Conservation (phyloP, 768 basidiomycete genomes). For the Sarcodon sp. region DNA sequence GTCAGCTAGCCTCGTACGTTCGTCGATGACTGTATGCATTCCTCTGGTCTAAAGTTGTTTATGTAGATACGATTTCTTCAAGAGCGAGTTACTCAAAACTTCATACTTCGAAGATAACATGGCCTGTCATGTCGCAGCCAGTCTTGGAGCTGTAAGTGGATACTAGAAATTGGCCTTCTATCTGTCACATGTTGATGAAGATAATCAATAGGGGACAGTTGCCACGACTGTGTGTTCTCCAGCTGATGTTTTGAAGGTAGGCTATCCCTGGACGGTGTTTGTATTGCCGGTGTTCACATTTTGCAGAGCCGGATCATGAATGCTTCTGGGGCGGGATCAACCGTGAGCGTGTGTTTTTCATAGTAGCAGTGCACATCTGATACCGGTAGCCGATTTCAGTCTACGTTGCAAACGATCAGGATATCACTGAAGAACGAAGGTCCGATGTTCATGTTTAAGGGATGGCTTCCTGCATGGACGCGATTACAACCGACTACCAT, state of each 20-base stretch:
- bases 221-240: slow-evolving; percentile 86
- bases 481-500: slow-evolving; percentile 82
- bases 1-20: slow-evolving; percentile 79
- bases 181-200: neutral
- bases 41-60: neutral
- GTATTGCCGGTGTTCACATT: neutral
- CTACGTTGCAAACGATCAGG: slow-evolving; percentile 58
- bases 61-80: slow-evolving; percentile 82
- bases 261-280: slow-evolving; percentile 1
- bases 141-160: slow-evolving; percentile 64
- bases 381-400: slow-evolving; percentile 23
- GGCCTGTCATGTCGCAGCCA: slow-evolving; percentile 70
- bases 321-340: slow-evolving; percentile 71
- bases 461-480: slow-evolving; percentile 83
- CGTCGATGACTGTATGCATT: neutral
- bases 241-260: slow-evolving; percentile 71
- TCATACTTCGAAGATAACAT: slow-evolving; percentile 74
- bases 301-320: slow-evolving; percentile 76
- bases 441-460: slow-evolving; percentile 86
- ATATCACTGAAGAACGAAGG: slow-evolving; percentile 62
- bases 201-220: slow-evolving; percentile 51
- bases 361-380: neutral
- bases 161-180: neutral
- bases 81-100: slow-evolving; percentile 64
- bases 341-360: slow-evolving; percentile 25